Evolutionary conservation across 345 rosid species (phyloP).

Genomic region (Gossypium australe): DNA sequence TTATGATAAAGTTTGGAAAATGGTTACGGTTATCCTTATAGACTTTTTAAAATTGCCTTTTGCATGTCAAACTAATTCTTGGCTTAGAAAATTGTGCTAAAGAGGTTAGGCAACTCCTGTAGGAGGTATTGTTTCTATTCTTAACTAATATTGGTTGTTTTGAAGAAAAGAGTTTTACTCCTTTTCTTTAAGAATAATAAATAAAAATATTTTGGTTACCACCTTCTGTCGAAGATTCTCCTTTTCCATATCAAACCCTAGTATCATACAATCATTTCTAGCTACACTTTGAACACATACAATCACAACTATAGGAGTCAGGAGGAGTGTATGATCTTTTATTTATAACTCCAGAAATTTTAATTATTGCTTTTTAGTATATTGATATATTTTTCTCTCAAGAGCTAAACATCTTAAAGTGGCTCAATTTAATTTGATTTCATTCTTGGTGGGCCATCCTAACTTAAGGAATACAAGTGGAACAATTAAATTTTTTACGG

Average conservation of each 20-base stretch:
- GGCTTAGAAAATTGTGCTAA: neutral
- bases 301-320: neutral
- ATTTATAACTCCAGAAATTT: neutral
- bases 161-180: neutral
- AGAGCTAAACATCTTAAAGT: neutral
- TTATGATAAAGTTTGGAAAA: neutral
- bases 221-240: neutral
- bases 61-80: neutral
- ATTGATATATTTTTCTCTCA: neutral
- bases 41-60: neutral
- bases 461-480: neutral
- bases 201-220: neutral
- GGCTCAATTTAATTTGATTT: neutral
- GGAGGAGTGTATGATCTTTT: neutral
- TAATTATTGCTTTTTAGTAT: neutral
- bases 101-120: neutral
- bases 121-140: neutral
- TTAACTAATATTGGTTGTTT: neutral
- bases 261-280: neutral
- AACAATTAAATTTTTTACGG: neutral
- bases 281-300: neutral
- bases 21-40: neutral
- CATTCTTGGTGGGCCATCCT: neutral
- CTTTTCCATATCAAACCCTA: neutral
- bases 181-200: neutral